Conservation (phyloP, 2,329 filamentous ascomycete species). For the Dichotomopilus funicola region DNA sequence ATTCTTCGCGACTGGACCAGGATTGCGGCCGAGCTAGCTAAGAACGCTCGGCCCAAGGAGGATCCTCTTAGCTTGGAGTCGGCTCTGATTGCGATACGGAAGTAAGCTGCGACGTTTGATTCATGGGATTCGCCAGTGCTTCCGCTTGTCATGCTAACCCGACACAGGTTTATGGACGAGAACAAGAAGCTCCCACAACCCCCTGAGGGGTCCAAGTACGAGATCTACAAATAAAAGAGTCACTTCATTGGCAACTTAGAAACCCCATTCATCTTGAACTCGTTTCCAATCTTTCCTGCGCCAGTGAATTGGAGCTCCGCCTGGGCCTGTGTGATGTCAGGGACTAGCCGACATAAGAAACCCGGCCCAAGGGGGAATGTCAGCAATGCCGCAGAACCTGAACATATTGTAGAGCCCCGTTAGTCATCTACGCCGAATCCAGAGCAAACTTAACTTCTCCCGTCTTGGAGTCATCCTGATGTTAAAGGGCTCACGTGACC, state of each 20-base stretch:
- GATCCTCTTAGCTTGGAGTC: constrained; percentile 32
- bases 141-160: constrained; percentile 9
- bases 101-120: constrained; percentile 21
- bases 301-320: too few relatives aligned
- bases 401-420: too few relatives aligned
- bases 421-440: too few relatives aligned
- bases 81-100: constrained; percentile 32
- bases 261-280: too few relatives aligned
- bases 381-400: too few relatives aligned
- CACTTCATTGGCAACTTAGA: too few relatives aligned
- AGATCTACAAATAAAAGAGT: constrained; percentile 24
- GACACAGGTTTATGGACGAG: constrained; percentile 79
- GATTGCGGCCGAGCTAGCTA: constrained; percentile 73
- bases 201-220: constrained; percentile 63
- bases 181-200: constrained; percentile 97
- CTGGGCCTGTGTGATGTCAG: too few relatives aligned
- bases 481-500: constrained; percentile 21
- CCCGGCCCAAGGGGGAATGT: too few relatives aligned
- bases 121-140: too few relatives aligned
- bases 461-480: neutral
- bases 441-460: too few relatives aligned
- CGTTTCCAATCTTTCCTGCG: too few relatives aligned
- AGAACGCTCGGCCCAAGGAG: constrained; percentile 28
- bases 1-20: constrained; percentile 87
- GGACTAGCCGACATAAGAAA: too few relatives aligned